phyloP scores from a whole-genome alignment of 176 grass and related monocot species.

The Aegilops bicornis region DNA sequence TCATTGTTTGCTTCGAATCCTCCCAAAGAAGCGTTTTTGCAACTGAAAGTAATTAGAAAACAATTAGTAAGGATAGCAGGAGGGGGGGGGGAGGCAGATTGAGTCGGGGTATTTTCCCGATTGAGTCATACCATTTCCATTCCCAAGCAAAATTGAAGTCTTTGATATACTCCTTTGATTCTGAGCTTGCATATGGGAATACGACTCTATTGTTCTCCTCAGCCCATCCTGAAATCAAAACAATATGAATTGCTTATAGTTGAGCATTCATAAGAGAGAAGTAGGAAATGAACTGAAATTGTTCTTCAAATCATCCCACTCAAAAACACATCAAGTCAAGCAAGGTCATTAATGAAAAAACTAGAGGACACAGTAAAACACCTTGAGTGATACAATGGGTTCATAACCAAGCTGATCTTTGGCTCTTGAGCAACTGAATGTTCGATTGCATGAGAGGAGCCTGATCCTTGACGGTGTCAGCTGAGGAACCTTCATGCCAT shows the following conservation, averaged over 20 bases:
- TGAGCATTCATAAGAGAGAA: not conserved
- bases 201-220: slow-evolving; percentile 79
- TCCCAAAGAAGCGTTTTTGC: slow-evolving; percentile 94
- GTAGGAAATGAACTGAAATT: not conserved
- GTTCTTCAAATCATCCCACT: slow-evolving; percentile 22
- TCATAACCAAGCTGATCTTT: slow-evolving; percentile 95
- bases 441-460: slow-evolving; percentile 89
- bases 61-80: not conserved
- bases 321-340: not conserved
- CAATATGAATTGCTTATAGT: slow-evolving; percentile 4
- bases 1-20: slow-evolving; percentile 78
- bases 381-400: slow-evolving; percentile 90
- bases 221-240: slow-evolving; percentile 75
- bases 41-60: slow-evolving; percentile 56
- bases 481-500: slow-evolving; percentile 96
- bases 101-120: not conserved
- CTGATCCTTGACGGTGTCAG: slow-evolving; percentile 96
- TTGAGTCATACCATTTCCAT: slow-evolving; percentile 69
- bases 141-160: slow-evolving; percentile 80
- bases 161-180: slow-evolving; percentile 73
- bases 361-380: slow-evolving; percentile 28
- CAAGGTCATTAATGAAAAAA: slow-evolving; percentile 7
- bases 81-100: not conserved
- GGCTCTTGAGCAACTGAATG: slow-evolving; percentile 82
- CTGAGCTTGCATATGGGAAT: slow-evolving; percentile 73